phyloP scores from a whole-genome alignment of 2,329 filamentous ascomycete species.

The Amesomyces nigricolor region DNA sequence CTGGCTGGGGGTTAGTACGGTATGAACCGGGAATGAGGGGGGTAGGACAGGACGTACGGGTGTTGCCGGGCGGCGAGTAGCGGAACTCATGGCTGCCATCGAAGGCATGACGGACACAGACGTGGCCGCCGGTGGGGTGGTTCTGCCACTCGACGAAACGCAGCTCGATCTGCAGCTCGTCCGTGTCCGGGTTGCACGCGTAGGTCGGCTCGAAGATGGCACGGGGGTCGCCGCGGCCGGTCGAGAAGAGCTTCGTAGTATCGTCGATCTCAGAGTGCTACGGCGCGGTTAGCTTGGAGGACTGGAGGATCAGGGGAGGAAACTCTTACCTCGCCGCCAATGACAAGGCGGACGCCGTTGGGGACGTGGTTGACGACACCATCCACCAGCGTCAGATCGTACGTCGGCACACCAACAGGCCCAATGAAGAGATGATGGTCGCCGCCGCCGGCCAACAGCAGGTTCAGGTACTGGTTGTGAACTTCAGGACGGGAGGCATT shows the following conservation, averaged over 20 bases:
- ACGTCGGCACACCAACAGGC: constrained; percentile 28
- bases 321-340: constrained; percentile 24
- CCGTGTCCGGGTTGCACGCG: constrained; percentile 31
- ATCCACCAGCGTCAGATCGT: constrained; percentile 28
- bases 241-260: constrained; percentile 28
- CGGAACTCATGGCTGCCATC: constrained; percentile 32
- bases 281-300: not conserved
- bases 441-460: constrained; percentile 33
- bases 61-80: constrained; percentile 33
- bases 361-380: constrained; percentile 24
- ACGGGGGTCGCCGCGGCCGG: constrained; percentile 28
- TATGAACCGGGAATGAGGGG: not conserved
- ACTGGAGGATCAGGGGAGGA: not conserved
- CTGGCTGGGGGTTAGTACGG: constrained; percentile 5
- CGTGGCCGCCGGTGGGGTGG: constrained; percentile 27
- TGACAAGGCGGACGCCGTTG: constrained; percentile 21
- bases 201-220: constrained; percentile 31
- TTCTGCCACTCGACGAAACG: constrained; percentile 24
- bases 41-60: constrained; percentile 23
- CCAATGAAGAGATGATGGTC: constrained; percentile 38
- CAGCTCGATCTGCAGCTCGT: constrained; percentile 29
- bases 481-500: constrained; percentile 33
- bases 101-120: constrained; percentile 30
- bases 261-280: constrained; percentile 26
- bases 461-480: constrained; percentile 36